Conservation (phyloP, 805 yeast genomes). For the Candida sanyiensis region DNA sequence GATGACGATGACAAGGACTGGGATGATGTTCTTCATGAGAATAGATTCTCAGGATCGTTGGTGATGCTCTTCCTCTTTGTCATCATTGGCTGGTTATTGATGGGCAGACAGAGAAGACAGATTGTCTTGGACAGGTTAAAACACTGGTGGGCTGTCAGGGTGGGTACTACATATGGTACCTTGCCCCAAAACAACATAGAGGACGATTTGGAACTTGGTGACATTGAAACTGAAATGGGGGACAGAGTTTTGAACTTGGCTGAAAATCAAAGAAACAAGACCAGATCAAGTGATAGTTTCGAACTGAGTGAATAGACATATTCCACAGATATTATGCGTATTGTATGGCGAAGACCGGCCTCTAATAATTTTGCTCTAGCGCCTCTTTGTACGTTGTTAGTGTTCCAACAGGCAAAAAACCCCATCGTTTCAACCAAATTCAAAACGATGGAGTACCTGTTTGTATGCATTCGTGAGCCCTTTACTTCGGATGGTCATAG, state of each 20-base stretch:
- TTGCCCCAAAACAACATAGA: slow-evolving; percentile 1
- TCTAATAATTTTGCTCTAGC: too few relatives aligned
- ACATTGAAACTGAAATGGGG: slow-evolving; percentile 7
- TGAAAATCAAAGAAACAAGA: not conserved
- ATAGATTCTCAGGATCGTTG: slow-evolving; percentile 34
- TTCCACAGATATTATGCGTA: too few relatives aligned
- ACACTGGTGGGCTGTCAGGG: slow-evolving; percentile 9
- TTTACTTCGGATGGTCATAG: too few relatives aligned
- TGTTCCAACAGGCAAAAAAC: too few relatives aligned
- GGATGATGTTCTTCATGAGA: slow-evolving; percentile 29
- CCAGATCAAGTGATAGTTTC: slow-evolving; percentile 3
- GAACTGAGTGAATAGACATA: too few relatives aligned
- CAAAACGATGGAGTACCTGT: too few relatives aligned
- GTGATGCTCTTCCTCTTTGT: slow-evolving; percentile 28
- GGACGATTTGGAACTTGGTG: slow-evolving; percentile 17
- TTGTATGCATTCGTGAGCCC: too few relatives aligned
- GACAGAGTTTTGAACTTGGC: slow-evolving; percentile 1
- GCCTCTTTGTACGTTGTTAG: too few relatives aligned
- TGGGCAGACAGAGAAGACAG: slow-evolving; percentile 29
- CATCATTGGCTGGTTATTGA: slow-evolving; percentile 29
- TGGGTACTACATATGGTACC: slow-evolving; percentile 7
- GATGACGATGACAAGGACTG: slow-evolving; percentile 32
- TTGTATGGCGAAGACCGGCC: too few relatives aligned
- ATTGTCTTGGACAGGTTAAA: slow-evolving; percentile 14
- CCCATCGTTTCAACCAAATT: too few relatives aligned